Evolutionary conservation across 2,329 filamentous ascomycete species (phyloP), one percentile per base, ranked within the genome.

Genomic region (Calonectria ilicicola): DNA sequence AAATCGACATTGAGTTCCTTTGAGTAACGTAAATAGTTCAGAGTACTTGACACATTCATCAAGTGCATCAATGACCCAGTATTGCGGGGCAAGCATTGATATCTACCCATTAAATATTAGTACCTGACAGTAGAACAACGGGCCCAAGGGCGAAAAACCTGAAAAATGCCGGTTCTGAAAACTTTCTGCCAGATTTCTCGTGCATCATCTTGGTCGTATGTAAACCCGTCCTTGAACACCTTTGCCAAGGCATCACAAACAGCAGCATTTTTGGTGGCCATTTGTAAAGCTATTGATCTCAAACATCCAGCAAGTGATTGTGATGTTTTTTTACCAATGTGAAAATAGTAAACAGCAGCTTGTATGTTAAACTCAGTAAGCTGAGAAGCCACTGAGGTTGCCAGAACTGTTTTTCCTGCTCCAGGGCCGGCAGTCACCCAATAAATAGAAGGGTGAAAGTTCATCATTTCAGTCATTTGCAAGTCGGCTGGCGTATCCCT

Each of bases 61-160:
- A 8, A 84, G 29, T 2, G 79, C 83, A 74, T 85, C 83, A 29
- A 85, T 78, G 0, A 84, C 77, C 82, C 81, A 83, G 51, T 78
- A 83, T 26, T 83, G 80, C 21, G 74, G 32, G 4, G 21, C 56
- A 42, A 60, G 56, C 56, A 60, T 60, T 14, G 56, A 10, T 15
- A 40, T 40, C 56, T 60, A 40, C 21, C 5, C 9, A 40, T 4
- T 15, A 2, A 23, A 17, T 60, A 60, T 60, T 17, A 60, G 53
- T 7, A 23, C n/a, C 8, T 23, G 12, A 1, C 9, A 35, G 2
- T 5, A 9, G 15, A 9, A 23, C 5, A 23, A 23, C 23, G 32
- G 26, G 26, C 17, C 4, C 8, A 40, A 40, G 2, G 5, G 38
- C 12, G 8, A 42, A 3, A 49, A 35, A 76, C 68, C 64, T 80